A percentile compares a stretch with the other conserved stretches of the same genome.
phyloP scores from a whole-genome alignment of 257 asterid genomes.

The Avicennia marina region DNA sequence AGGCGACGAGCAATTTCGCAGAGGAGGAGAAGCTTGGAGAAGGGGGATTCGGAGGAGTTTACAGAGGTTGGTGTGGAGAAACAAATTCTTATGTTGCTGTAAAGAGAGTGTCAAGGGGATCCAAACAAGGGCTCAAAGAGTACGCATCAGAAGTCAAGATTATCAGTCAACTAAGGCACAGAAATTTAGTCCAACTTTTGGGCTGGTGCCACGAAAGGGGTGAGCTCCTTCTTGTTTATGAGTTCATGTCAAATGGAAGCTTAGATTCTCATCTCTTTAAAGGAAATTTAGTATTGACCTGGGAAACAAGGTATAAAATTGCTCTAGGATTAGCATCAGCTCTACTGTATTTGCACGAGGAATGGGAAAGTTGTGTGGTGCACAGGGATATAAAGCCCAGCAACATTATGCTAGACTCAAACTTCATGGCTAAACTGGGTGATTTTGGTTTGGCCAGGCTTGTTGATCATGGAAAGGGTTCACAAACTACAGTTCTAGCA shows the following conservation, averaged over 20 bases:
- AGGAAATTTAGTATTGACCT: not conserved
- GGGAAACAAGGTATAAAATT: slow-evolving; percentile 11
- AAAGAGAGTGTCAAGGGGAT: slow-evolving; percentile 24
- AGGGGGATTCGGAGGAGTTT: slow-evolving; percentile 35
- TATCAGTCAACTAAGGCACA: slow-evolving; percentile 29
- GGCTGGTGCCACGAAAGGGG: slow-evolving; percentile 32
- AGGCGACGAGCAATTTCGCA: slow-evolving; percentile 16
- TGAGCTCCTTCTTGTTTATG: slow-evolving; percentile 29
- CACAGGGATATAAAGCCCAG: slow-evolving; percentile 30
- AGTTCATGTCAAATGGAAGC: slow-evolving; percentile 31
- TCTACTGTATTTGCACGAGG: slow-evolving; percentile 23
- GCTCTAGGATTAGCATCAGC: slow-evolving; percentile 20
- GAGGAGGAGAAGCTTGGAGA: slow-evolving; percentile 25
- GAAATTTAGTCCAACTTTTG: slow-evolving; percentile 26
- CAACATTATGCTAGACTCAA: slow-evolving; percentile 24
- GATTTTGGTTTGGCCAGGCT: slow-evolving; percentile 25
- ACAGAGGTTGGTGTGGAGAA: slow-evolving; percentile 18
- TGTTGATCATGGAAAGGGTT: slow-evolving; percentile 5
- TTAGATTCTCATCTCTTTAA: slow-evolving; percentile 22
- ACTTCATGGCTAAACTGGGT: slow-evolving; percentile 21
- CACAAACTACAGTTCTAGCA: not conserved
- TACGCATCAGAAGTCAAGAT: slow-evolving; percentile 32
- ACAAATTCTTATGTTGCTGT: slow-evolving; percentile 20
- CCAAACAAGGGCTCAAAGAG: slow-evolving; percentile 34
- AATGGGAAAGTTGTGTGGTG: slow-evolving; percentile 14